Evolutionary conservation across 768 basidiomycete species (phyloP), one percentile per base, ranked within the genome.

Genomic region (Cystobasidium ongulense): DNA sequence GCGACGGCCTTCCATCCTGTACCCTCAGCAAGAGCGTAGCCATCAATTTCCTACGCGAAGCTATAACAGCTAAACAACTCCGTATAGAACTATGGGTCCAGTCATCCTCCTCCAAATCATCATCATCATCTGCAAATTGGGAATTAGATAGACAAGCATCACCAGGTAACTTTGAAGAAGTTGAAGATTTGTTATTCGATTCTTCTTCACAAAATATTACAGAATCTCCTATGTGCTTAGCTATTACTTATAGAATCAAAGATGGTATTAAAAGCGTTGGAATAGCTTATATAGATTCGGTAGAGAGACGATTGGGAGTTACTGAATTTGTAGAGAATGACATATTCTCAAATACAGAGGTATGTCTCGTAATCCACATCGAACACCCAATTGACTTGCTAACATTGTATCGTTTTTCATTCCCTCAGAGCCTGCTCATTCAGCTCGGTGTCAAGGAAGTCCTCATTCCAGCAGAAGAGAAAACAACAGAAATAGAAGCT

Each of bases 381-480:
- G 25, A 15, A 8, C 25, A 25, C 3, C 15, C 23, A 23, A 5
- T 54, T n/a, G 11, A 11, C 35, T 52, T 23, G 13, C 35, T 38
- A 36, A 5, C 13, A 3, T 61, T 43, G 21, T 1, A 25, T 29
- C 35, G 4, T 38, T 38, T 33, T 54, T 35, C 1, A n/a, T 18
- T 31, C 23, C 31, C 61, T 1, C 1, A 39, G 78, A 97, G 95
- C 92, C 85, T 98, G 38, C 83, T 97, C 39, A 98, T 98, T 74
- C 96, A 99, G 80, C 86, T 98, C 1, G 93, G 92, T 0, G 91
- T 92, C n/a, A 98, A 98, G 80, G 96, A 99, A 81, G 92, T 92
- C 1, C 85, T 98, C 67, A 83, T 98, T 84, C 89, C 77, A 1
- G 72, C 63, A 8, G 76, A 1, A 87, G 86, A 74, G 66, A 81